A percentile compares a stretch with the other conserved stretches of the same genome.
These are phyloP conservation scores for Exserohilum rostratum DNA, from an alignment of 2,329 filamentous ascomycete genomes.

Conservation along the genomic window DNA sequence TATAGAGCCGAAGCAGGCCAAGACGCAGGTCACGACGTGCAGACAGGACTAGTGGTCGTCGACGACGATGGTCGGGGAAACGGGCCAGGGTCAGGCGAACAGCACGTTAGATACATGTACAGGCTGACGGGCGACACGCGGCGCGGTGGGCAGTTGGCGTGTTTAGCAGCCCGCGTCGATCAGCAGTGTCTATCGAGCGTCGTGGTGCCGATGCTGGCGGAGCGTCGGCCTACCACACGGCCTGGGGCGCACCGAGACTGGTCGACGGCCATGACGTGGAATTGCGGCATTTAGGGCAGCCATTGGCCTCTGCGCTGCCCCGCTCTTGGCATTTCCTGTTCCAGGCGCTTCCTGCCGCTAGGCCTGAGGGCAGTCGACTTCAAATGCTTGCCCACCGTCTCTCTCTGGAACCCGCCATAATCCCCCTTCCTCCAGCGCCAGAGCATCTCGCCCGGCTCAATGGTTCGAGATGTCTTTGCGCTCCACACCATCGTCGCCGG, in stretches of 20 bases:
- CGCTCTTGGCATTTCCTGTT: slow-evolving; percentile 18
- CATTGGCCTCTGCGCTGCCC: slow-evolving; percentile 22
- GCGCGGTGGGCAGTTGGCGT: slow-evolving; percentile 1
- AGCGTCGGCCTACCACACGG: slow-evolving; percentile 1
- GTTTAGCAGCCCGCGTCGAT: neutral
- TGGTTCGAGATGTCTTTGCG: slow-evolving; percentile 30
- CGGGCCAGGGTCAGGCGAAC: too few relatives aligned
- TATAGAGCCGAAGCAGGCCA: too few relatives aligned
- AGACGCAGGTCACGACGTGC: too few relatives aligned
- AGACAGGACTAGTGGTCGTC: too few relatives aligned
- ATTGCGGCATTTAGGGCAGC: slow-evolving; percentile 18
- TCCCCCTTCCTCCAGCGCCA: slow-evolving; percentile 2
- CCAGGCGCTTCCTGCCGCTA: slow-evolving; percentile 19
- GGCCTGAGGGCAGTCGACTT: slow-evolving; percentile 12
- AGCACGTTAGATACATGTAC: neutral
- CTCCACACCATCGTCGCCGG: slow-evolving; percentile 24
- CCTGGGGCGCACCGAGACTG: neutral
- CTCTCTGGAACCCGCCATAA: neutral
- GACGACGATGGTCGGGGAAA: too few relatives aligned
- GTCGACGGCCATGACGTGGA: slow-evolving; percentile 10
- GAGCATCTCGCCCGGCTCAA: slow-evolving; percentile 15
- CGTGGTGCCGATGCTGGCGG: neutral
- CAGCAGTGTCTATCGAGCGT: too few relatives aligned
- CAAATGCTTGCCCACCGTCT: slow-evolving; percentile 21
- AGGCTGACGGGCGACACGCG: neutral